Evolutionary conservation across 129 eudicot species (phyloP), one percentile per base, ranked within the genome.

Genomic region (Ambrosia trifida): DNA sequence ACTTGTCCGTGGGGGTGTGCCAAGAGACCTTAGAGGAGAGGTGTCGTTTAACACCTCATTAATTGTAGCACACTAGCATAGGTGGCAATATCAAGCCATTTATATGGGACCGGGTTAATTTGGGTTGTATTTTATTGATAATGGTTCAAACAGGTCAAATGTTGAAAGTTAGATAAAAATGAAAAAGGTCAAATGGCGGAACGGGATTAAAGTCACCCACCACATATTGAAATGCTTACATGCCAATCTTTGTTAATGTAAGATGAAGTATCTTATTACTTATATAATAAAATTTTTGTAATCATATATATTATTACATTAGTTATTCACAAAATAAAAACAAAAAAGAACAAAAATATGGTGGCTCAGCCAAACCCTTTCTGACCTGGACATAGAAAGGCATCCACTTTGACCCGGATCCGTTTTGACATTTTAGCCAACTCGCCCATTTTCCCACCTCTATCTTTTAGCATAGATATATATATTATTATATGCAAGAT

Each of bases 1-100:
- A 70, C 99, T 95, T 72, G 99, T 95, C 76, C 97, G 67, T 41
- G 96, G 88, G 63, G 99, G 99, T 74, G 99, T 95, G 45, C 97
- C 97, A 17, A 86, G 82, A 80, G 82, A 91, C 64, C 90, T 95
- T 52, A 84, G 99, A 69, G 99, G 99, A 71, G 97, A 95, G 96
- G 99, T 90, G 75, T 12, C 46, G 11, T 66, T 46, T 43, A 3
- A 35, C 40, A 13, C 65, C 41, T 14, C 67, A 19, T 59, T 16
- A 10, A 2, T 68, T 44, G 19, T 40, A 8, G 64, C 36, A 12
- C 32, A 30, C 45, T 60, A 44, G 64, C 19, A 18, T 49, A 35
- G 30, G 30, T 61, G 45, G 44, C 45, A 61, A 61, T 14, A 62
- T 36, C 16, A 36, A n/a, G 5, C 68, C 68, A 62, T 7, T 44